A percentile compares a stretch with the other conserved stretches of the same genome.
Evolutionary conservation across 306 rosid species (phyloP).

Genomic region (Castanopsis chinensis): DNA sequence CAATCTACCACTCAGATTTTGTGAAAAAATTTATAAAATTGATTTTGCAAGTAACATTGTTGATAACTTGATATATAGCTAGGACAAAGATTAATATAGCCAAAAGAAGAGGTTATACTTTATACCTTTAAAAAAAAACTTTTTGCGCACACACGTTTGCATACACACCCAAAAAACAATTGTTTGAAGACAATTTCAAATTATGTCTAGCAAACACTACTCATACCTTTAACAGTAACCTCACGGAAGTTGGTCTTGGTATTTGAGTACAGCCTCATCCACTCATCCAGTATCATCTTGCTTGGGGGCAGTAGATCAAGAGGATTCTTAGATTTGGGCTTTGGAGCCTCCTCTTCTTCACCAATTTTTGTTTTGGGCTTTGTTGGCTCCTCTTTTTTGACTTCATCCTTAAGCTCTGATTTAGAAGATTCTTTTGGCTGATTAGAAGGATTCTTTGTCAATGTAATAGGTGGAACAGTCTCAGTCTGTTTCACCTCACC

Average conservation of each 20-base stretch:
- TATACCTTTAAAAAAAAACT: no score
- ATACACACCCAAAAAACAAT: not conserved
- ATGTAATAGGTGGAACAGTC: conserved; percentile 23
- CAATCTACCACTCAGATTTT: no score
- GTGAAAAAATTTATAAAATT: no score
- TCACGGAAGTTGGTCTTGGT: conserved; percentile 88
- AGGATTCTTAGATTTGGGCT: conserved; percentile 70
- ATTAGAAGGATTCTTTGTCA: conserved; percentile 58
- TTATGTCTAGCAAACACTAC: no score
- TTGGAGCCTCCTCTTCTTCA: conserved; percentile 69
- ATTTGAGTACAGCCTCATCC: conserved; percentile 91
- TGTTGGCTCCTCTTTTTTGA: conserved; percentile 37
- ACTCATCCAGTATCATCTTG: conserved; percentile 57
- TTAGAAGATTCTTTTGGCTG: conserved; percentile 61
- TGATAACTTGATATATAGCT: no score
- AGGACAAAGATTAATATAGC: not conserved
- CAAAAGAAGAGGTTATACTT: not conserved
- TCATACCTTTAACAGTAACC: conserved; percentile 84
- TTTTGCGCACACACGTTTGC: no score
- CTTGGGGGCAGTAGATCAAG: no score
- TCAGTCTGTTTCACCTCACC: conserved; percentile 78
- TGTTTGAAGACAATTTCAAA: not conserved
- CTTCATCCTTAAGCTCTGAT: conserved; percentile 59
- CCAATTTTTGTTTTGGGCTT: conserved; percentile 44
- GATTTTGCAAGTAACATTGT: no score